Percentiles rank a stretch among this genome's conserved stretches.
Conservation (phyloP, 345 rosid species). For the Nasturtium officinale region DNA sequence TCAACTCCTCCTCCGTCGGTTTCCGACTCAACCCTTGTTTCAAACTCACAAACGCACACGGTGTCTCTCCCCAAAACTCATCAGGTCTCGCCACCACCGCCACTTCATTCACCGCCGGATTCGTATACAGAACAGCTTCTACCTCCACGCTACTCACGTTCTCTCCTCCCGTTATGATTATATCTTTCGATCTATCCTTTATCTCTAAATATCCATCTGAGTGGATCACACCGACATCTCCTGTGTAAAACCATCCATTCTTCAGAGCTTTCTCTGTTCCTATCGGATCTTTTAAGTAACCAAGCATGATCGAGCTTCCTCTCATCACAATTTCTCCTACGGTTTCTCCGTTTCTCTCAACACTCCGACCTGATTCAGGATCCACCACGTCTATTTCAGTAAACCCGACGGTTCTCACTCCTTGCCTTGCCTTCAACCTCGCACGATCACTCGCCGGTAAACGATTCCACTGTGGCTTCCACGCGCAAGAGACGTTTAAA, state of each 20-base stretch:
- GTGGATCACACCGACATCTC: constrained; percentile 77
- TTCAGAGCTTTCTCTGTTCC: constrained; percentile 56
- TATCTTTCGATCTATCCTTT: constrained; percentile 75
- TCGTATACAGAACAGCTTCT: constrained; percentile 64
- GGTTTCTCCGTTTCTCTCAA: constrained; percentile 61
- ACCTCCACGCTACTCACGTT: constrained; percentile 79
- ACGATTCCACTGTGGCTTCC: constrained; percentile 76
- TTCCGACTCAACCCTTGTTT: constrained; percentile 50
- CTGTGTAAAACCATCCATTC: constrained; percentile 69
- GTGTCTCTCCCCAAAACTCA: constrained; percentile 83
- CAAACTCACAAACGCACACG: constrained; percentile 60
- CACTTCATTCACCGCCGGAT: constrained; percentile 69
- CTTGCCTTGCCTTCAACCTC: constrained; percentile 72
- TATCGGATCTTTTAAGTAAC: constrained; percentile 65
- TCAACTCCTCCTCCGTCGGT: constrained; percentile 41
- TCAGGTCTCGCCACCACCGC: constrained; percentile 88
- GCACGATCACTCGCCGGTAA: constrained; percentile 63
- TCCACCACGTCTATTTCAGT: constrained; percentile 63
- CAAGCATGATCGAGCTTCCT: constrained; percentile 74
- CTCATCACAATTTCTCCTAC: constrained; percentile 72
- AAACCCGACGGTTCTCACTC: constrained; percentile 55
- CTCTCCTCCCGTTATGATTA: constrained; percentile 86
- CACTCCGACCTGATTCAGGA: constrained; percentile 50
- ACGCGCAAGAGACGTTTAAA: constrained; percentile 59
- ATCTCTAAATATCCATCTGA: constrained; percentile 70